Evolutionary conservation across 2,329 filamentous ascomycete species (phyloP).

Genomic region (Calonectria pteridis): DNA sequence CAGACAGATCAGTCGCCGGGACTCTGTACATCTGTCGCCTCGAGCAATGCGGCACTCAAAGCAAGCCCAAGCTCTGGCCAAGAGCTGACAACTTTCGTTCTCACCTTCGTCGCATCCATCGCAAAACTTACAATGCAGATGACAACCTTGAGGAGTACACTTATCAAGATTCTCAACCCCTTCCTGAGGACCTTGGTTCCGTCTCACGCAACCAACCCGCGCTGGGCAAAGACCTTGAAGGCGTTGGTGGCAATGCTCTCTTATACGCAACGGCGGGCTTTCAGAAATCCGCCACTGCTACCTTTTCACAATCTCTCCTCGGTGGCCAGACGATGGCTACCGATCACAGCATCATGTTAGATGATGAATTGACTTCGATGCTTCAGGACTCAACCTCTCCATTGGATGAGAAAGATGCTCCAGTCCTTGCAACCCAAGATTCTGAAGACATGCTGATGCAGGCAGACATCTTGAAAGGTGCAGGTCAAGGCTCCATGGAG

Average conservation of each 20-base stretch:
- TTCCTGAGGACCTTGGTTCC: slow-evolving; percentile 4
- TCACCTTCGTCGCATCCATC: slow-evolving; percentile 80
- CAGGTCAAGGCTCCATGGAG: slow-evolving; percentile 7
- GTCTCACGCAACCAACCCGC: slow-evolving; percentile 22
- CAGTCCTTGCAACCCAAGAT: slow-evolving; percentile 34
- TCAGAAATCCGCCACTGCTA: slow-evolving; percentile 26
- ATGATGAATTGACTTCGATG: slow-evolving; percentile 14
- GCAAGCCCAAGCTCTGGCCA: slow-evolving; percentile 76
- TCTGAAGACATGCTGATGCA: slow-evolving; percentile 32
- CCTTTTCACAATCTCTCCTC: slow-evolving; percentile 15
- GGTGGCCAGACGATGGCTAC: background rate
- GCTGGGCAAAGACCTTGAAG: slow-evolving; percentile 39
- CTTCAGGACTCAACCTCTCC: slow-evolving; percentile 24
- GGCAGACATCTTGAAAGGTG: slow-evolving; percentile 26
- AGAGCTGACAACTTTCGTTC: slow-evolving; percentile 88
- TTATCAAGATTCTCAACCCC: slow-evolving; percentile 32
- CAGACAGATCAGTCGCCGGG: slow-evolving; percentile 53
- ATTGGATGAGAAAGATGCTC: slow-evolving; percentile 30
- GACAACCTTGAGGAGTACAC: slow-evolving; percentile 55
- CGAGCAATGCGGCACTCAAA: slow-evolving; percentile 40
- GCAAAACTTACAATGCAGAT: slow-evolving; percentile 49
- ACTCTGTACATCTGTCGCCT: slow-evolving; percentile 44
- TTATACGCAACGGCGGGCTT: slow-evolving; percentile 33
- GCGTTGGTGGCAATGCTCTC: slow-evolving; percentile 45
- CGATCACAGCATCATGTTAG: slow-evolving; percentile 4